These are phyloP conservation scores for Trichaptum fuscoviolaceum DNA, from an alignment of 768 basidiomycete species.

Conservation along the genomic window DNA sequence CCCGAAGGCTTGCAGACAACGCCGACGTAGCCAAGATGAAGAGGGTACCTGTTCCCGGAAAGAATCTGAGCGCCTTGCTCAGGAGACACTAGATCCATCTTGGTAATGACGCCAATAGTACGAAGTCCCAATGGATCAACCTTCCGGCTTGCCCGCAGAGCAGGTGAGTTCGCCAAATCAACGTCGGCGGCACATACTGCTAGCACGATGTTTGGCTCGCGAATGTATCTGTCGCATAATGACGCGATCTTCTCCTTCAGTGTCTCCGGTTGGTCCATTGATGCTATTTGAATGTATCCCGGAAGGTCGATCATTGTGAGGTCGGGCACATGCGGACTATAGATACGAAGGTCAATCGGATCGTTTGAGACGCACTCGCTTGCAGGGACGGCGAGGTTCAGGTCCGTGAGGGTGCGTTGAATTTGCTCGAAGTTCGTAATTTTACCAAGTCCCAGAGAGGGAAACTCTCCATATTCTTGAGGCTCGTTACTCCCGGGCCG, in stretches of 20 bases:
- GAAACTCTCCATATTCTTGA: constrained; percentile 92
- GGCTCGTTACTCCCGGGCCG: constrained; percentile 42
- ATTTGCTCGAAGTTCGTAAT: constrained; percentile 89
- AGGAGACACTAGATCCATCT: constrained; percentile 95
- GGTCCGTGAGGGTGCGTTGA: constrained; percentile 87
- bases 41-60: constrained; percentile 88
- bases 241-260: constrained; percentile 88
- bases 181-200: constrained; percentile 98
- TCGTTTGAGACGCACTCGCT: constrained; percentile 88
- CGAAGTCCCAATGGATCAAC: constrained; percentile 93
- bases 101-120: constrained; percentile 96
- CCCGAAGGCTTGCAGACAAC: constrained; percentile 82
- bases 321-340: constrained; percentile 94
- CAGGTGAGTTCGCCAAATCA: constrained; percentile 96
- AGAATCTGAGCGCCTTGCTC: constrained; percentile 79
- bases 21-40: constrained; percentile 95
- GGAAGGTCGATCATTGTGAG: constrained; percentile 96
- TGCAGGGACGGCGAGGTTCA: constrained; percentile 91
- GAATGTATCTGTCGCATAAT: constrained; percentile 94
- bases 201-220: constrained; percentile 99
- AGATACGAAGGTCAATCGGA: constrained; percentile 94
- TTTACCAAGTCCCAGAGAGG: constrained; percentile 80
- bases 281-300: constrained; percentile 93
- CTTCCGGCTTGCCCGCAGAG: constrained; percentile 85
- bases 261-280: constrained; percentile 91